Percentiles rank a stretch among this genome's conserved stretches.
These are phyloP conservation scores for Dryas alaskensis DNA, from an alignment of 306 rosid species.

Conservation along the genomic window DNA sequence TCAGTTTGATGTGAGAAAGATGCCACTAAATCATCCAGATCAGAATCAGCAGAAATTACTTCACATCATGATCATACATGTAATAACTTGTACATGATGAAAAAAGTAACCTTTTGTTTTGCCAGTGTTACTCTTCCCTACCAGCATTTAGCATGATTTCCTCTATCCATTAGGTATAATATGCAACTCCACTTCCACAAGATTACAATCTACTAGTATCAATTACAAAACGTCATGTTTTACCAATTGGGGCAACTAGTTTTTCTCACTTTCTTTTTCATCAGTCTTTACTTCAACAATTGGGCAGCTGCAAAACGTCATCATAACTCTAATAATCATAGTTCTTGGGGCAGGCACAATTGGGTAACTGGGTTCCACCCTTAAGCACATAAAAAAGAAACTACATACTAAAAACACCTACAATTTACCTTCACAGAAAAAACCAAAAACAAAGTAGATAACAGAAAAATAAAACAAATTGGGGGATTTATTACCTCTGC, in stretches of 20 bases:
- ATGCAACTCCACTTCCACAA: not conserved
- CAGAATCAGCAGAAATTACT: not conserved
- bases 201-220: too few species aligned
- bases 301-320: not conserved
- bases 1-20: conserved; percentile 7
- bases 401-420: not conserved
- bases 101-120: not conserved
- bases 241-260: not conserved
- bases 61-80: not conserved
- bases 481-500: conserved; percentile 37
- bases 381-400: not conserved
- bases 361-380: not conserved
- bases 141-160: not conserved
- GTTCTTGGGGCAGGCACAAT: not conserved
- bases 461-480: not conserved
- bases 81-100: not conserved
- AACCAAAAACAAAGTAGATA: not conserved
- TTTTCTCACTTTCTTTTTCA: not conserved
- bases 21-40: conserved; percentile 6
- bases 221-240: not conserved
- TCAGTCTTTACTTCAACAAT: not conserved
- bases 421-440: not conserved
- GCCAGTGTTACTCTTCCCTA: not conserved
- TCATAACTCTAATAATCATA: not conserved
- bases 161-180: not conserved